Percentiles rank a stretch among this genome's conserved stretches.
These are phyloP conservation scores for Polyporus tsugae DNA, from an alignment of 1,284 basidiomycete species.

Conservation along the genomic window DNA sequence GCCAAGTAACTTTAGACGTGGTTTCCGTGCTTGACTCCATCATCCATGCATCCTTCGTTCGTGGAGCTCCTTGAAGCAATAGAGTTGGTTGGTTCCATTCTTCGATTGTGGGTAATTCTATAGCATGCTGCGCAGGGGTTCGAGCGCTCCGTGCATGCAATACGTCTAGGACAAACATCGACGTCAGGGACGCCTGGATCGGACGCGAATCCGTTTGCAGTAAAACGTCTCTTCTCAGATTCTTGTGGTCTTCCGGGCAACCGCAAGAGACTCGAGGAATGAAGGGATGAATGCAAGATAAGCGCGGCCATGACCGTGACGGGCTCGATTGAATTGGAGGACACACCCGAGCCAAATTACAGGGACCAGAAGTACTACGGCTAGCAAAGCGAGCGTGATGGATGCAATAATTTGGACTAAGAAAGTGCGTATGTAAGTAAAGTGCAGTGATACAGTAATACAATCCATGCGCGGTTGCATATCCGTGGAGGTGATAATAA, in stretches of 20 bases:
- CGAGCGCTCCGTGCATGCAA: neutral
- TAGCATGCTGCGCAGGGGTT: neutral
- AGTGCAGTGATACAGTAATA: neutral
- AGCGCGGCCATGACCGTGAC: neutral
- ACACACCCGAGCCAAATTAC: neutral
- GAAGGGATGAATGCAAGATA: neutral
- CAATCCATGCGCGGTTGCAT: neutral
- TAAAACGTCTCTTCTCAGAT: neutral
- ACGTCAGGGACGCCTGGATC: neutral
- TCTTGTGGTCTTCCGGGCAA: neutral
- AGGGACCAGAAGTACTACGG: conserved; percentile 2
- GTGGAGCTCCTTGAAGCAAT: neutral
- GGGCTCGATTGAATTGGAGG: neutral
- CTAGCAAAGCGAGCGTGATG: conserved; percentile 2
- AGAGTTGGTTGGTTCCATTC: neutral
- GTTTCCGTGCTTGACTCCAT: neutral
- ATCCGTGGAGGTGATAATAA: conserved; percentile 2
- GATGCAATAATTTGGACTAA: neutral
- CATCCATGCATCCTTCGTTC: neutral
- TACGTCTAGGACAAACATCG: neutral
- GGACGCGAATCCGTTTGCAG: neutral
- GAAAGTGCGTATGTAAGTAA: neutral
- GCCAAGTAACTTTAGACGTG: neutral
- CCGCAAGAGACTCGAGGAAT: neutral
- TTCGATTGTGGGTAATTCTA: neutral